Conservation (phyloP, 2,329 filamentous ascomycete species). For the Seiridium cupressi region DNA sequence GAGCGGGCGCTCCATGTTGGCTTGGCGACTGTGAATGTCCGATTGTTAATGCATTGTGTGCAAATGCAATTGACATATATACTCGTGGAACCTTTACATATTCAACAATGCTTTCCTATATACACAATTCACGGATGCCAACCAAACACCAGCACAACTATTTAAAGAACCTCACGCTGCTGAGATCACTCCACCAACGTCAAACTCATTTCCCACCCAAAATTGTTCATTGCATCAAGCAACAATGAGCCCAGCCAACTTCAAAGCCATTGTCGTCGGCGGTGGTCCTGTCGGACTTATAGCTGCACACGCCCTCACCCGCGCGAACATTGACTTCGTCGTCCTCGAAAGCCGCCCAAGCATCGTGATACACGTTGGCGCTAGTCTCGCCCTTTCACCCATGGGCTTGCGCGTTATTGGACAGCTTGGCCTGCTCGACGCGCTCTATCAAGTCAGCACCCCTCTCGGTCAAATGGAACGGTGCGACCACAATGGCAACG, state of each 20-base stretch:
- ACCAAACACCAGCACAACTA: too few species aligned
- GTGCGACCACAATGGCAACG: constrained; percentile 23
- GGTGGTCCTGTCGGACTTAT: constrained; percentile 23
- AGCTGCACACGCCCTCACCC: constrained; percentile 23
- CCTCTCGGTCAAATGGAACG: constrained; percentile 17
- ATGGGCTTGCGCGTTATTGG: constrained; percentile 25
- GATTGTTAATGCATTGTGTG: too few species aligned
- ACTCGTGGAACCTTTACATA: too few species aligned
- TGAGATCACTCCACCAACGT: too few species aligned
- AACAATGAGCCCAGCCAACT: background rate
- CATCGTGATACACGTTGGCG: constrained; percentile 22
- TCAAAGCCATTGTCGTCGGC: constrained; percentile 21
- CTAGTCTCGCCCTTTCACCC: constrained; percentile 26
- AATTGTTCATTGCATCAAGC: too few species aligned
- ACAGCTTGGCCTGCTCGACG: constrained; percentile 29
- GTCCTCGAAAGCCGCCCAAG: constrained; percentile 27
- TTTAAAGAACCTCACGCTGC: too few species aligned
- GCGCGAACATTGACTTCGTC: constrained; percentile 30
- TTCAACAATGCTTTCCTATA: too few species aligned
- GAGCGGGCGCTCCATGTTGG: too few species aligned
- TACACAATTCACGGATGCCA: too few species aligned
- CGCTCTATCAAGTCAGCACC: constrained; percentile 19
- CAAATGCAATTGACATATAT: too few species aligned
- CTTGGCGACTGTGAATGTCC: too few species aligned
- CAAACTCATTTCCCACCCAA: too few species aligned